Evolutionary conservation across 75 land plant genomes (phyloP).

Genomic region (Gnetum montanum): DNA sequence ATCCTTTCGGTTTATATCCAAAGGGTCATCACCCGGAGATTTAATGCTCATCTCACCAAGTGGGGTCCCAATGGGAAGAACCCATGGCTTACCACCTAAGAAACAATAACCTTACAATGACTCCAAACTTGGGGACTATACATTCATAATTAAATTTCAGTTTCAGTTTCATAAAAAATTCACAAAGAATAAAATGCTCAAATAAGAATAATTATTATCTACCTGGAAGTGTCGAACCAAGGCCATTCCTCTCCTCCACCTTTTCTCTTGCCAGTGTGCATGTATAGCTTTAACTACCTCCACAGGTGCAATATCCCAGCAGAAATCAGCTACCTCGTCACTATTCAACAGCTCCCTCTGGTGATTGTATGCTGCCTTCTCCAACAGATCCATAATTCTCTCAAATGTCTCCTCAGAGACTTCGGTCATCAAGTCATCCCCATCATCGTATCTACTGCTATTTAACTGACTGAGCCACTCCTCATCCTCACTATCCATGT

Average conservation of each 20-base stretch:
- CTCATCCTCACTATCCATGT: constrained; percentile 96
- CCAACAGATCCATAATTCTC: constrained; percentile 74
- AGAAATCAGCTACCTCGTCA: constrained; percentile 46
- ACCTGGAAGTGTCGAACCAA: constrained; percentile 95
- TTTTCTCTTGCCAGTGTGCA: constrained; percentile 65
- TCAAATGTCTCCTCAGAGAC: constrained; percentile 76
- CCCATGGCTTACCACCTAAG: not conserved
- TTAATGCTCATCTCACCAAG: too few relatives aligned
- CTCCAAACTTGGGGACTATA: not conserved
- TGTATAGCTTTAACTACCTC: constrained; percentile 47
- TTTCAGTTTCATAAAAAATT: too few relatives aligned
- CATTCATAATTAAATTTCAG: too few relatives aligned
- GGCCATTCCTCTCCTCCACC: constrained; percentile 71
- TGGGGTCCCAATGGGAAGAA: too few relatives aligned
- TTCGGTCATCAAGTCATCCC: constrained; percentile 4
- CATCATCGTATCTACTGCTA: constrained; percentile 12
- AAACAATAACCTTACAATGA: too few relatives aligned
- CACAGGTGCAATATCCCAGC: constrained; percentile 33
- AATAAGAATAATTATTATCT: too few relatives aligned
- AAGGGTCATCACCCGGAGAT: too few relatives aligned
- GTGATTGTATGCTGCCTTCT: constrained; percentile 56
- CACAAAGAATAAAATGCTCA: not conserved
- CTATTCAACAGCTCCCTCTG: constrained; percentile 41
- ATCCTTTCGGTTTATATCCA: too few relatives aligned
- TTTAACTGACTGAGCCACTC: constrained; percentile 40